A percentile compares a stretch with the other conserved stretches of the same genome.
Conservation (phyloP, 2,329 filamentous ascomycete genomes). For the Penicillium sp. region DNA sequence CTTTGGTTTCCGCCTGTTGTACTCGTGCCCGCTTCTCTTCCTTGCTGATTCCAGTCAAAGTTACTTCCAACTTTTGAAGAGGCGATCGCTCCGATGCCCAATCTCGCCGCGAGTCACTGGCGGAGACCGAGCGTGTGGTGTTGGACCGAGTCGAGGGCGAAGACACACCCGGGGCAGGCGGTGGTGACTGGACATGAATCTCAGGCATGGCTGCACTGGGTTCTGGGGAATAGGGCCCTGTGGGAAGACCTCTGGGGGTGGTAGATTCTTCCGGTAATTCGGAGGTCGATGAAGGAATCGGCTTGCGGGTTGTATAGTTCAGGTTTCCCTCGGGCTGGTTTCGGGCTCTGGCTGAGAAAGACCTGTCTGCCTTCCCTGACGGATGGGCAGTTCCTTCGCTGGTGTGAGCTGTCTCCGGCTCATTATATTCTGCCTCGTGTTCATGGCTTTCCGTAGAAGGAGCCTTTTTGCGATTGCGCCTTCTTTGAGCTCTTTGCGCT, state of each 20-base stretch:
- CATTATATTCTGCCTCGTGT: conserved; percentile 3
- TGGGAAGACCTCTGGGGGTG: conserved; percentile 21
- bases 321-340: conserved; percentile 12
- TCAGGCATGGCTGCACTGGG: conserved; percentile 2
- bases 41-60: conserved; percentile 88
- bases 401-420: conserved; percentile 6
- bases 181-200: conserved; percentile 19
- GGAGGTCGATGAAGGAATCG: conserved; percentile 3
- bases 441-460: conserved; percentile 5
- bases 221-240: conserved; percentile 9
- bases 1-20: conserved; percentile 74
- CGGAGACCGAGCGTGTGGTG: conserved; percentile 32
- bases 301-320: conserved; percentile 22
- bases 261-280: conserved; percentile 17
- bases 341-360: conserved; percentile 21
- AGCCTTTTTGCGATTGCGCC: conserved; percentile 12
- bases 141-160: conserved; percentile 34
- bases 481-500: conserved; percentile 5
- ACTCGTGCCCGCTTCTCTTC: conserved; percentile 88
- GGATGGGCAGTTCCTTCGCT: neutral
- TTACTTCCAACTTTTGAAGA: conserved; percentile 87
- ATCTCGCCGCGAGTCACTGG: conserved; percentile 39
- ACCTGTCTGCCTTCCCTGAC: conserved; percentile 7
- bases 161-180: conserved; percentile 2
- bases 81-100: conserved; percentile 83